Base-by-base conservation (phyloP, 78 protist genomes). In the Goniomonas avonlea region DNA sequence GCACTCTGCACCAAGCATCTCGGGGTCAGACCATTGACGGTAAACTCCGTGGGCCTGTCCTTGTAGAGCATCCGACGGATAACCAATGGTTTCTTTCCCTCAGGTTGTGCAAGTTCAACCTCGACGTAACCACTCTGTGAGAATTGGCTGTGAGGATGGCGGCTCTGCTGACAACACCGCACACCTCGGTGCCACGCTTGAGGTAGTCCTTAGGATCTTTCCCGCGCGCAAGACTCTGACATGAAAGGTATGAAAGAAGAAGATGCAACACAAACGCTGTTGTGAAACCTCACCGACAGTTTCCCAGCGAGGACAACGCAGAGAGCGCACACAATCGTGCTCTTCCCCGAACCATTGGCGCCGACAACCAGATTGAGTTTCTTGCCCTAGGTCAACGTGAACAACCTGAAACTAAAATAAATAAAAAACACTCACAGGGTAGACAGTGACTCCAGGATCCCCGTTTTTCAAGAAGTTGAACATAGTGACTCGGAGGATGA, bases 321-420 rank as follows among this genome's bases (percentile, higher is more conserved):
- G 8, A 68, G 38, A 32, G 58, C 48, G 8, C 27, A 13, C 11
- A 11, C 8, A 2, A 38, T 17, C 56, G 75, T 41, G 48, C 58
- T 68, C 20, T 68, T 68, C 1, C 75, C 75, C 3, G 75, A 39
- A 7, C 75, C 75, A 34, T 68, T 68, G n/a, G 48, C 40, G 23
- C 75, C 75, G n/a, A 68, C 47, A 39, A 68, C 25, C n/a, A 68
- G 75, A 25, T 68, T 68, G 25, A 68, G 56, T n/a, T n/a, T n/a
- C n/a, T n/a, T n/a, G n/a, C n/a, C n/a, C n/a, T n/a, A n/a, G n/a
- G n/a, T n/a, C n/a, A n/a, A n/a, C n/a, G n/a, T n/a, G n/a, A n/a
- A n/a, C n/a, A n/a, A n/a, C n/a, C n/a, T n/a, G n/a, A n/a, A n/a
- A n/a, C n/a, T n/a, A n/a, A n/a, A n/a, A n/a, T n/a, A n/a, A n/a